Base-by-base conservation (phyloP, 768 basidiomycete genomes). In the Pholiota molesta region DNA sequence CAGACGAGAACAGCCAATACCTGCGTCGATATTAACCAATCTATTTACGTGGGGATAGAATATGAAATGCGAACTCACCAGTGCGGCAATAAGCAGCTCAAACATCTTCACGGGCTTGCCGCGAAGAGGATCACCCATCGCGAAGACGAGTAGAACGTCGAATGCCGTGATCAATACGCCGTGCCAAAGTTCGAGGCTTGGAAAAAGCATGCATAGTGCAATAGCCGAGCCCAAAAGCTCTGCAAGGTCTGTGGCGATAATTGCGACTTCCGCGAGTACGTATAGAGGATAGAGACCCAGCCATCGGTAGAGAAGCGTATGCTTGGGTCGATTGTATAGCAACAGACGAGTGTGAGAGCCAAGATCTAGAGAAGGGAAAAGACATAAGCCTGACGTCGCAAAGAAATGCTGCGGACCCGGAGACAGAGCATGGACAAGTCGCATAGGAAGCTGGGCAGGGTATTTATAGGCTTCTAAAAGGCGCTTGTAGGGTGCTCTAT, bases 211-310 rank as follows among this genome's bases (percentile, higher is more conserved):
- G 70, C 86, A 86, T 49, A 95, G 77, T 0, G 89, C 92, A 55
- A 94, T 93, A 14, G 92, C 93, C 45, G 87, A 90, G 5, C 94
- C 88, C 21, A 95, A 76, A 16, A 95, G 78, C 72, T 95, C 93
- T 9, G 92, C 90, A 37, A 95, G 78, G 71, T 93, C 92, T 5
- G 91, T 93, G 11, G 86, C 83, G 23, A 92, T 82, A 68, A 94
- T 88, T 56, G 89, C 90, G 6, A 90, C 72, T 69, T 94, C 91
- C 0, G 89, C 74, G 19, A 90, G 71, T 37, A 75, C 61, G 63
- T 90, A 91, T 21, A 91, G 79, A 1, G 90, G 88, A 68, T 90
- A 91, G 13, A 89, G 77, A 4, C 81, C 78, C 5, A 81, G 74
- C 81, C 84, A 86, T 65, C 90, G 81, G 68, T 79, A 86, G 37